Percentiles rank a stretch among this genome's conserved stretches.
Evolutionary conservation across 1,284 basidiomycete genomes (phyloP).

Genomic region (Golubevia pallescens): DNA sequence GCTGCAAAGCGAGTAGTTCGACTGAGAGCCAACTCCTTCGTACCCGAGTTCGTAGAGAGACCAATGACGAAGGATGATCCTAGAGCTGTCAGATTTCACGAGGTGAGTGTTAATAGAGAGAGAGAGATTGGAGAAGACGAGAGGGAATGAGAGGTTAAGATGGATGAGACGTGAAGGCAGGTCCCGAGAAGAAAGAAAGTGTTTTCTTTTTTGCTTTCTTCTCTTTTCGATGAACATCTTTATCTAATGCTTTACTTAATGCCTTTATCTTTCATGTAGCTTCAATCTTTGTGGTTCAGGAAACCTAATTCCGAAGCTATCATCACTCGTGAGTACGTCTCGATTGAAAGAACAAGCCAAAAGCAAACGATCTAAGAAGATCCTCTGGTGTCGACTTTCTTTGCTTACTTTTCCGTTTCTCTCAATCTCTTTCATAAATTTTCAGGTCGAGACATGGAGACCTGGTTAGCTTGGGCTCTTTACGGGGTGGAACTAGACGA

Average conservation of each 20-base stretch:
- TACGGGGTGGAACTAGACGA: constrained; percentile 38
- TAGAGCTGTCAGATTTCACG: constrained; percentile 38
- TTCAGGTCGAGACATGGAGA: constrained; percentile 35
- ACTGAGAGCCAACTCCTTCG: constrained; percentile 27
- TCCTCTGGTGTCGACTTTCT: too few relatives aligned
- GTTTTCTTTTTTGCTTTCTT: too few relatives aligned
- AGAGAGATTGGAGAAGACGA: neutral
- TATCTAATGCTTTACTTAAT: too few relatives aligned
- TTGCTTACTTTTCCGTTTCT: too few relatives aligned
- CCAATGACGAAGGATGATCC: constrained; percentile 38
- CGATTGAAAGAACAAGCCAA: too few relatives aligned
- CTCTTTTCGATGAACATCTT: too few relatives aligned
- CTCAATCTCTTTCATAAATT: constrained; percentile 3
- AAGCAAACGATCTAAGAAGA: too few relatives aligned
- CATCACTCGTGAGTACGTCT: too few relatives aligned
- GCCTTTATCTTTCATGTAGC: too few relatives aligned
- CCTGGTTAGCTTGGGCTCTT: constrained; percentile 58
- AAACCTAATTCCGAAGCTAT: too few relatives aligned
- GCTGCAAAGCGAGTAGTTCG: constrained; percentile 15
- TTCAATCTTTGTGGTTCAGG: too few relatives aligned
- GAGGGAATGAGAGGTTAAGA: neutral
- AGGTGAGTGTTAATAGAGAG: constrained; percentile 7
- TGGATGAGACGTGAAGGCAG: neutral
- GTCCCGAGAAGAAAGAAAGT: neutral
- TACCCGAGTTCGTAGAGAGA: constrained; percentile 34